phyloP scores from a whole-genome alignment of 2,329 filamentous ascomycete species.

The Teratosphaeria epicoccoides region DNA sequence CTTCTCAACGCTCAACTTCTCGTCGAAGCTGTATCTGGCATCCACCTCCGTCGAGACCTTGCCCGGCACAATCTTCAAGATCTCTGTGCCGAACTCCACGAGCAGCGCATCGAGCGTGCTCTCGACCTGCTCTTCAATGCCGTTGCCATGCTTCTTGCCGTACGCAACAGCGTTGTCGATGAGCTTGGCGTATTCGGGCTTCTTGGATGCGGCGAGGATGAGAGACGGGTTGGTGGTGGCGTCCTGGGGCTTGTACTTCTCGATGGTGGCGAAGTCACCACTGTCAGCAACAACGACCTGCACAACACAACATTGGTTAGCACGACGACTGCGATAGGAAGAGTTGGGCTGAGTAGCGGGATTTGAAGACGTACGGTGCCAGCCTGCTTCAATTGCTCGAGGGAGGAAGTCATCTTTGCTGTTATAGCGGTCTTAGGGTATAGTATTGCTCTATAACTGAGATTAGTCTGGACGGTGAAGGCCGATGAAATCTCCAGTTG shows the following conservation, averaged over 20 bases:
- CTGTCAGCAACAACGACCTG: constrained; percentile 95
- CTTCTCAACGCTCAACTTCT: constrained; percentile 84
- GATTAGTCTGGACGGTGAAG: not conserved
- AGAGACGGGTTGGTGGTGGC: constrained; percentile 99
- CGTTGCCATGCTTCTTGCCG: constrained; percentile 63
- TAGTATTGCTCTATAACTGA: not conserved
- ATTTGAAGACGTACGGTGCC: constrained; percentile 67
- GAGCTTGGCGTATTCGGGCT: constrained; percentile 86
- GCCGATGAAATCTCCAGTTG: not conserved
- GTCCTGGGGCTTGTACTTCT: constrained; percentile 99
- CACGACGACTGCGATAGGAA: not conserved
- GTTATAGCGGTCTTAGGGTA: not conserved
- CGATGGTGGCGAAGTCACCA: constrained; percentile 76
- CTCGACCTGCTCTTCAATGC: constrained; percentile 74
- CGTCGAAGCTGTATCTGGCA: constrained; percentile 90
- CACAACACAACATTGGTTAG: not conserved
- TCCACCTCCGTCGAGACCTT: constrained; percentile 99
- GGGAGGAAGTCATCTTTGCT: constrained; percentile 66
- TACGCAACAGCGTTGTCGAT: constrained; percentile 77
- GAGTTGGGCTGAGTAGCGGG: constrained; percentile 5
- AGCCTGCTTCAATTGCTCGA: constrained; percentile 92
- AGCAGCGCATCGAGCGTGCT: constrained; percentile 84
- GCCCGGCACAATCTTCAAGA: constrained; percentile 90
- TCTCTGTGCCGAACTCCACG: constrained; percentile 96
- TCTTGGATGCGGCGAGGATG: constrained; percentile 97